Evolutionary conservation across 306 rosid species (phyloP).

Genomic region (Vigna angularis): DNA sequence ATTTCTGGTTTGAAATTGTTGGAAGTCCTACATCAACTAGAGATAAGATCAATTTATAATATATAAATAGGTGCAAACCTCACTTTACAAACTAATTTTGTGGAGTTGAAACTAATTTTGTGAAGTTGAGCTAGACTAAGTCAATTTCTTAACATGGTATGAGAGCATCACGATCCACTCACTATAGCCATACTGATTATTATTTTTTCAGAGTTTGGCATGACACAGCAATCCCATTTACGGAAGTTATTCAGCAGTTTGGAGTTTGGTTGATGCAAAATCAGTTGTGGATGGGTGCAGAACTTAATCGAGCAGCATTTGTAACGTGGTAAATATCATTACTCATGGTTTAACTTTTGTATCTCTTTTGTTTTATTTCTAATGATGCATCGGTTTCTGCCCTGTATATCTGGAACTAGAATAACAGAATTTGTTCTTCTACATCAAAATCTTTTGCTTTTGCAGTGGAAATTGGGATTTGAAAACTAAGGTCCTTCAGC

Average conservation of each 20-base stretch:
- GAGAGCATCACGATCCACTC: not conserved
- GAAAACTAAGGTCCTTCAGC: slow-evolving; percentile 94
- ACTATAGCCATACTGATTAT: not conserved
- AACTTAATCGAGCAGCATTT: slow-evolving; percentile 78
- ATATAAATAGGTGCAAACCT: too few relatives aligned
- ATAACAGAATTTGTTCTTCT: slow-evolving; percentile 19
- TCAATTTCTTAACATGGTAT: too few relatives aligned
- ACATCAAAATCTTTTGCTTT: slow-evolving; percentile 27
- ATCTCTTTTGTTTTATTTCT: slow-evolving; percentile 15
- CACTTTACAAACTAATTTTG: too few relatives aligned
- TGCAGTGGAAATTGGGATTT: slow-evolving; percentile 97
- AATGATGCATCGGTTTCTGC: not conserved
- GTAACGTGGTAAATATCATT: slow-evolving; percentile 73
- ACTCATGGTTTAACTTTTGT: slow-evolving; percentile 19
- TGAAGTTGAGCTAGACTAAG: too few relatives aligned
- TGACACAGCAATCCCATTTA: slow-evolving; percentile 84
- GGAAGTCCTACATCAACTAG: too few relatives aligned
- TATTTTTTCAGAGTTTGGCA: slow-evolving; percentile 81
- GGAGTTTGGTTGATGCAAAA: slow-evolving; percentile 80
- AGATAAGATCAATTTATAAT: too few relatives aligned
- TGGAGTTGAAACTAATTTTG: too few relatives aligned
- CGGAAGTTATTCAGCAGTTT: slow-evolving; percentile 78
- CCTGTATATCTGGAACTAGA: not conserved
- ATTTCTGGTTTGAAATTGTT: slow-evolving; percentile 28
- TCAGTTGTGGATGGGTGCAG: slow-evolving; percentile 68